These are phyloP conservation scores for Lasiosphaeris hirsuta DNA, from an alignment of 495 filamentous ascomycete species.

Conservation along the genomic window DNA sequence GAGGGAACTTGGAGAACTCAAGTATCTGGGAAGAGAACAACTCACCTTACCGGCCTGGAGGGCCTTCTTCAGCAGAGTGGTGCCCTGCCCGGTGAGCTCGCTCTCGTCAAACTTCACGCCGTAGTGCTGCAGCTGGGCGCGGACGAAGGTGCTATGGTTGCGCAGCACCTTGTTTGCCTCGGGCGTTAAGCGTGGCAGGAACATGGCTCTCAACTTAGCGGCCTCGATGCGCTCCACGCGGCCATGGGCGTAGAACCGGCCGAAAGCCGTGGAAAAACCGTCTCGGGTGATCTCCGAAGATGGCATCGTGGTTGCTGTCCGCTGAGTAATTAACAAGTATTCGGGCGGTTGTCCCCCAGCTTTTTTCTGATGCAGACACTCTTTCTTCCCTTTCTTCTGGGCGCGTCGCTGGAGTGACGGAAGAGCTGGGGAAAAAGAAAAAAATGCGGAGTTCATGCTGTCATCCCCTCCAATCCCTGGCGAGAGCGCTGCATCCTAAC, in stretches of 20 bases:
- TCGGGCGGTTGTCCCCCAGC: too few relatives aligned
- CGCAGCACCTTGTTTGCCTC: not conserved
- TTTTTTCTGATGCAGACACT: too few relatives aligned
- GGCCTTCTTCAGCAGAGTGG: not conserved
- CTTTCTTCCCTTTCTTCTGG: too few relatives aligned
- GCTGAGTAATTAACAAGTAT: too few relatives aligned
- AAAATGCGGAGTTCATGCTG: too few relatives aligned
- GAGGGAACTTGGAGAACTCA: too few relatives aligned
- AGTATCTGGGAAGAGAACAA: too few relatives aligned
- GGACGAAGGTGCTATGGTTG: not conserved
- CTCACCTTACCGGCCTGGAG: constrained; percentile 3
- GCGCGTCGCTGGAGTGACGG: too few relatives aligned
- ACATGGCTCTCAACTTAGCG: not conserved
- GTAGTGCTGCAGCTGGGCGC: constrained; percentile 3
- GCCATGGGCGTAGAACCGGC: not conserved
- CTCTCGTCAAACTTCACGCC: not conserved
- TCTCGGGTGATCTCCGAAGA: not conserved
- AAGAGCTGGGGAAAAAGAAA: too few relatives aligned
- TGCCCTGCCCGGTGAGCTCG: not conserved
- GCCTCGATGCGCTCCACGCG: not conserved
- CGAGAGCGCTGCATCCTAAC: too few relatives aligned
- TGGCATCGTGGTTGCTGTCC: not conserved
- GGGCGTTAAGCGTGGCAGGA: not conserved
- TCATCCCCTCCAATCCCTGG: too few relatives aligned
- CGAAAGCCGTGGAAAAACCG: not conserved